Conservation (phyloP, 2,329 filamentous ascomycete genomes). For the Clarireedia sp. region DNA sequence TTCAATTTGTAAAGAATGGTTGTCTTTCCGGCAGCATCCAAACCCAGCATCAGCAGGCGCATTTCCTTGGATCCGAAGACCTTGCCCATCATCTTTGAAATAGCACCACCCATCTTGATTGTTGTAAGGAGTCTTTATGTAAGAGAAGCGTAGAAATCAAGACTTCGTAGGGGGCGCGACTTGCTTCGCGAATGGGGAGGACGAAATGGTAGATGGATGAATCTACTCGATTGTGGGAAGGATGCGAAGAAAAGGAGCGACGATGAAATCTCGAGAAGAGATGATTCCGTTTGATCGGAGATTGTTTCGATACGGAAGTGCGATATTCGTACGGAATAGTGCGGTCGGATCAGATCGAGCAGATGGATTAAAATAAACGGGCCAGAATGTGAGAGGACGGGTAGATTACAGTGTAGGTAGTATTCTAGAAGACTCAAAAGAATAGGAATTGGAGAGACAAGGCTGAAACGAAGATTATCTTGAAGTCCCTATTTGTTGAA, state of each 20-base stretch:
- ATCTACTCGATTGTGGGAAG: neutral
- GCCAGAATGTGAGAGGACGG: neutral
- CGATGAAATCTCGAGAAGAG: neutral
- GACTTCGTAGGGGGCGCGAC: neutral
- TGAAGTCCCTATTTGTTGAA: neutral
- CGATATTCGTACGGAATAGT: neutral
- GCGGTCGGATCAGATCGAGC: neutral
- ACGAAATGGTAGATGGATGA: neutral
- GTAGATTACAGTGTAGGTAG: neutral
- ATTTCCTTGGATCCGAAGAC: constrained; percentile 99
- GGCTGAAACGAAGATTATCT: constrained; percentile 4
- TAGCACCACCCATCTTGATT: constrained; percentile 70
- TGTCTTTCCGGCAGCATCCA: constrained; percentile 97
- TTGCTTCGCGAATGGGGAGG: neutral
- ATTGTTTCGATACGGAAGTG: no score
- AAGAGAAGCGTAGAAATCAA: neutral
- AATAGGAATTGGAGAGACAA: neutral
- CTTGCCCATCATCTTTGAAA: constrained; percentile 97
- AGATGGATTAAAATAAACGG: neutral
- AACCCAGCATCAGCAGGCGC: constrained; percentile 94
- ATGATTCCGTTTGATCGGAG: neutral
- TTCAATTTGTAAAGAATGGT: constrained; percentile 99
- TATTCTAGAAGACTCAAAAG: neutral
- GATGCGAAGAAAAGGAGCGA: constrained; percentile 1
- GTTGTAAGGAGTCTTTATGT: neutral